A percentile compares a stretch with the other conserved stretches of the same genome.
phyloP scores from a whole-genome alignment of 306 rosid species.

The Glycine latifolia region DNA sequence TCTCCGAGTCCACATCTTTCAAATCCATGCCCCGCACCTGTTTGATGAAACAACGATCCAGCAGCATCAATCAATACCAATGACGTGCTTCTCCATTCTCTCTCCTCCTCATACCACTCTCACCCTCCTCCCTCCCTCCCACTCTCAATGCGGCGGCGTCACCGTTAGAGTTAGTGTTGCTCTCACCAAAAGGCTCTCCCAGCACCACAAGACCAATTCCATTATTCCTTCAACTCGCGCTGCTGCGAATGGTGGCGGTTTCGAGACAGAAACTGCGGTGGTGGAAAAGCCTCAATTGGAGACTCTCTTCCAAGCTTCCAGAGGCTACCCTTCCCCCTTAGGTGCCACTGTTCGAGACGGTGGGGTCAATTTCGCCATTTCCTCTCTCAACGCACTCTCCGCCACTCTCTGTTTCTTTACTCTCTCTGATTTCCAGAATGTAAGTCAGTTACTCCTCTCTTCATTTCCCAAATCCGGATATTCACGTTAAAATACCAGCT shows the following conservation, averaged over 20 bases:
- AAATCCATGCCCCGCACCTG: background rate
- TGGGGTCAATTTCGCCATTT: constrained; percentile 83
- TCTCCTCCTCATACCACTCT: constrained; percentile 29
- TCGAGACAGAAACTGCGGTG: constrained; percentile 46
- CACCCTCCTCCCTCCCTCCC: background rate
- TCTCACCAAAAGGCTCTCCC: constrained; percentile 18
- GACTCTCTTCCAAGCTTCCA: constrained; percentile 57
- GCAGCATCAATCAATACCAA: background rate
- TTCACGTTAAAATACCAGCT: background rate
- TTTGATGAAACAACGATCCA: constrained; percentile 30
- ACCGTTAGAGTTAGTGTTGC: background rate
- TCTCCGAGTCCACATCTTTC: background rate
- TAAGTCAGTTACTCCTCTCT: constrained; percentile 38
- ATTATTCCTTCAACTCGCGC: background rate
- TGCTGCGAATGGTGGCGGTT: constrained; percentile 20
- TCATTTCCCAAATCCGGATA: background rate
- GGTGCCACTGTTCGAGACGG: constrained; percentile 74
- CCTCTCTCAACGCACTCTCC: constrained; percentile 66
- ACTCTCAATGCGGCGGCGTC: constrained; percentile 9
- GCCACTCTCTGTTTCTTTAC: constrained; percentile 79
- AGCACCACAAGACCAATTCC: background rate
- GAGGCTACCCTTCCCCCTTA: constrained; percentile 67
- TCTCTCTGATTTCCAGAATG: constrained; percentile 69
- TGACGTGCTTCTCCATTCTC: constrained; percentile 17
- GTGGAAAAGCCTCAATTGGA: constrained; percentile 46